Evolutionary conservation across 225 moss, liverwort and hornwort genomes (phyloP), one percentile per base, ranked within the genome.

Genomic region (Physcomitrellopsis africana): DNA sequence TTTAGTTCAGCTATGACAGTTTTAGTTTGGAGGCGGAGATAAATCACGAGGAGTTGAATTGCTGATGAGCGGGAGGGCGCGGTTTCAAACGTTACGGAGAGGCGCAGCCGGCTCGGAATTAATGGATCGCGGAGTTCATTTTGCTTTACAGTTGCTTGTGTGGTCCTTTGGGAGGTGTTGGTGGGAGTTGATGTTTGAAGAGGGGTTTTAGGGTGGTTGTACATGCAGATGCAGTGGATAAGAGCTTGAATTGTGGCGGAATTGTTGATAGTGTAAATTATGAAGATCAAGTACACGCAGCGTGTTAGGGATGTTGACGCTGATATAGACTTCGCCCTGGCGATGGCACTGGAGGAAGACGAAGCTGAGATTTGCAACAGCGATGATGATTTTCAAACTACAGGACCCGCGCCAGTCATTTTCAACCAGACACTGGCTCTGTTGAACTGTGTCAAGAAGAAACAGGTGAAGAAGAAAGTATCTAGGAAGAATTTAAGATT

Each of bases 281-380:
- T 87, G 87, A 87, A 87, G 87, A 74, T 84, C 49, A 87, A 84
- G 77, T 84, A 51, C 55, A 84, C 87, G 60, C 81, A 80, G 73
- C 44, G 60, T 53, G 37, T 18, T 55, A 78, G 66, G 76, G 65
- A 49, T 43, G 63, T 46, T 26, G 72, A 76, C 43, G 69, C 48
- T 11, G 85, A 85, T 3, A 51, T 61, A 49, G 89, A 86, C 80
- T 72, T 86, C 49, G 87, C 90, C 67, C 29, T 90, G 80, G 84
- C 84, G 17, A 65, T 89, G 67, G 87, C 87, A 29, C 62, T 87
- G 49, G 82, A 60, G 68, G 83, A 81, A 47, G 79, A 69, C 3
- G 83, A 63, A 42, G 78, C 75, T 32, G 81, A 63, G 32, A 11
- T 70, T 67, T 63, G 58, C 65, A 54, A 51, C n/a, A 84, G 81